A percentile compares a stretch with the other conserved stretches of the same genome.
Conservation (phyloP, 2,329 filamentous ascomycete genomes). For the Knufia petricola region DNA sequence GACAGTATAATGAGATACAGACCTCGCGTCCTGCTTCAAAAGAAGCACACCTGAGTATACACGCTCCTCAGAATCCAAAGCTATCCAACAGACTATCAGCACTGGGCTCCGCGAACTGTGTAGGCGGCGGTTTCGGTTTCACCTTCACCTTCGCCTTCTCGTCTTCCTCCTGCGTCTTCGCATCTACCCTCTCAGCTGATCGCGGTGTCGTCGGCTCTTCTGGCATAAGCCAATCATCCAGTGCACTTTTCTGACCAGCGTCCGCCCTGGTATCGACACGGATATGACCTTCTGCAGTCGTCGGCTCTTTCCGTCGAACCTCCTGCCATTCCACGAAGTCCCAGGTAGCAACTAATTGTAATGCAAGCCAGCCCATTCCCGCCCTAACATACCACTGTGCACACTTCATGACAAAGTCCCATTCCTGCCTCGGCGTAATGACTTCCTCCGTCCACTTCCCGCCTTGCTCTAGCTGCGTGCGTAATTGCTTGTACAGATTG, state of each 20-base stretch:
- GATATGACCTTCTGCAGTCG: neutral
- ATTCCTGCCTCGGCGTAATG: slow-evolving; percentile 70
- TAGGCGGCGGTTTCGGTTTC: slow-evolving; percentile 52
- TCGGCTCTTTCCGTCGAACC: neutral
- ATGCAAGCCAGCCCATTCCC: slow-evolving; percentile 83
- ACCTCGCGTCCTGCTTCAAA: no score
- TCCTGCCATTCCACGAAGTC: slow-evolving; percentile 29
- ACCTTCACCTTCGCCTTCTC: slow-evolving; percentile 30
- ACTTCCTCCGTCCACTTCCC: slow-evolving; percentile 69
- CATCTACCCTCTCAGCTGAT: slow-evolving; percentile 26
- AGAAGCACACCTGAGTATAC: no score
- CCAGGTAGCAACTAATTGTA: slow-evolving; percentile 60
- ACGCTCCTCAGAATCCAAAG: slow-evolving; percentile 75
- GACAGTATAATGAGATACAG: no score
- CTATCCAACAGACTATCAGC: slow-evolving; percentile 77
- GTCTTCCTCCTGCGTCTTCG: slow-evolving; percentile 33
- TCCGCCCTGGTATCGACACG: slow-evolving; percentile 51
- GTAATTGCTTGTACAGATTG: slow-evolving; percentile 75
- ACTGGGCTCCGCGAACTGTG: slow-evolving; percentile 87
- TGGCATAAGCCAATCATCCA: neutral
- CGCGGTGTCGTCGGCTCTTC: neutral
- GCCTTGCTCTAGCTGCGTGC: slow-evolving; percentile 71
- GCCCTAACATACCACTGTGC: slow-evolving; percentile 76
- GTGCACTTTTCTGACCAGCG: slow-evolving; percentile 51
- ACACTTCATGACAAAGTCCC: slow-evolving; percentile 81